Base-by-base conservation (phyloP, 352 stramenopile genomes). In the Globisporangium cederbergense region DNA sequence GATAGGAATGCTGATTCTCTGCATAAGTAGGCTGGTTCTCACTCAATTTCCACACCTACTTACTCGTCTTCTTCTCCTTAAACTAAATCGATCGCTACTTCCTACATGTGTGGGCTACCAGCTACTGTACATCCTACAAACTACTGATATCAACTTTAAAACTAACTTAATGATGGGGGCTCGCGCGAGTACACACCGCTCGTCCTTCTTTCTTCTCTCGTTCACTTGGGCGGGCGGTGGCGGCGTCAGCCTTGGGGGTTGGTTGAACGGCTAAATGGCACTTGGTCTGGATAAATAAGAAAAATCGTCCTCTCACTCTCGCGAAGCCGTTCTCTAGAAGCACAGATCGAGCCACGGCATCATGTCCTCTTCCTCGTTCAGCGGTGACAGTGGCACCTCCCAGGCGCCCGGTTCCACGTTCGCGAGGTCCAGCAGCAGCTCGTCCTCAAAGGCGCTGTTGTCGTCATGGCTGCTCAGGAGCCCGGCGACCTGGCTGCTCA, bases 331-430 rank as follows among this genome's bases (percentile, higher is more conserved):
- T 66, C 42, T 62, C 77, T 77, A 93, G 52, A 95, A 95, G 70
- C 82, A 91, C 60, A 95, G 68, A 62, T 95, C 86, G 63, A 92
- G 73, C 83, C 83, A 93, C 45, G 83, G 80, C 77, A 93, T 89
- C 76, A 91, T 79, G 62, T 94, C 85, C 64, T 93, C 86, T 61
- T 82, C 76, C 43, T 95, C 83, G 66, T 92, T 92, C 60, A 95
- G 70, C 38, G 86, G 86, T 18, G 86, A 95, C 56, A 95, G 62
- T 50, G 86, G 86, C 62, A 90, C 76, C 56, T 95, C 86, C 86
- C 86, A 95, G 3, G 83, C 73, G 5, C 82, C 86, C 2, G 83
- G 83, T 68, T 90, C 78, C 22, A 92, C 83, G 50, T 78, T 92
- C 46, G 83, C 83, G 16, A 92, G 66, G 54, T 90, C 81, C 61